Percentiles rank a stretch among this genome's conserved stretches.
Evolutionary conservation across 2,329 filamentous ascomycete species (phyloP).

Genomic region (Raffaelea ambrosiae): DNA sequence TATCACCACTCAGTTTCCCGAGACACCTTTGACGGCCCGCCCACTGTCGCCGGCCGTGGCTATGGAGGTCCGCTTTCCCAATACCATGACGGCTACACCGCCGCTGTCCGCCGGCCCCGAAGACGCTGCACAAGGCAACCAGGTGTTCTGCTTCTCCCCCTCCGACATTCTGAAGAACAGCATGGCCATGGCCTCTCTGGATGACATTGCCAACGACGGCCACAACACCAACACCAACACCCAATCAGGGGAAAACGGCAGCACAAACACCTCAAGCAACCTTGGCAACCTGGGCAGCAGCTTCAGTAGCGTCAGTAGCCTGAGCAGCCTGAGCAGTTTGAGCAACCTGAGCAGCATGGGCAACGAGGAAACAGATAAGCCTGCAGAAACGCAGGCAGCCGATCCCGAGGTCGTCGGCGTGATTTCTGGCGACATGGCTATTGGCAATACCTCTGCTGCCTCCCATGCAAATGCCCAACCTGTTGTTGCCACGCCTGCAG

Average conservation of each 20-base stretch:
- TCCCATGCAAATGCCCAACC: too few species aligned
- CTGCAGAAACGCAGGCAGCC: too few species aligned
- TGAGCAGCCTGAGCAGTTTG: not conserved
- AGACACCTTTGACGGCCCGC: conserved; percentile 45
- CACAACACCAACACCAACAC: not conserved
- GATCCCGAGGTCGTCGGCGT: too few species aligned
- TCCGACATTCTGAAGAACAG: conserved; percentile 7
- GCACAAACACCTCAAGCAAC: not conserved
- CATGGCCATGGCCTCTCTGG: too few species aligned
- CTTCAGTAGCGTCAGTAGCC: not conserved
- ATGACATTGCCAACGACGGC: too few species aligned
- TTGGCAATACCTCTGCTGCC: too few species aligned
- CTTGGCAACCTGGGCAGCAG: not conserved
- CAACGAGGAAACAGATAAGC: not conserved
- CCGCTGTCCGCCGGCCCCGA: conserved; percentile 45
- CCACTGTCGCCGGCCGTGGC: conserved; percentile 37
- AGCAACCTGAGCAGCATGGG: not conserved
- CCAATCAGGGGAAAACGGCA: not conserved
- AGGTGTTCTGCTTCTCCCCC: conserved; percentile 36
- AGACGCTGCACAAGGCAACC: conserved; percentile 26
- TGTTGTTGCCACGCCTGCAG: too few species aligned
- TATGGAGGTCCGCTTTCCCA: conserved; percentile 40
- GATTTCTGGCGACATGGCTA: too few species aligned
- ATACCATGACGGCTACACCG: conserved; percentile 51
- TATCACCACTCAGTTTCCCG: conserved; percentile 34